These are phyloP conservation scores for Panicum miliaceum DNA, from an alignment of 176 grass and related monocot genomes.

Conservation along the genomic window DNA sequence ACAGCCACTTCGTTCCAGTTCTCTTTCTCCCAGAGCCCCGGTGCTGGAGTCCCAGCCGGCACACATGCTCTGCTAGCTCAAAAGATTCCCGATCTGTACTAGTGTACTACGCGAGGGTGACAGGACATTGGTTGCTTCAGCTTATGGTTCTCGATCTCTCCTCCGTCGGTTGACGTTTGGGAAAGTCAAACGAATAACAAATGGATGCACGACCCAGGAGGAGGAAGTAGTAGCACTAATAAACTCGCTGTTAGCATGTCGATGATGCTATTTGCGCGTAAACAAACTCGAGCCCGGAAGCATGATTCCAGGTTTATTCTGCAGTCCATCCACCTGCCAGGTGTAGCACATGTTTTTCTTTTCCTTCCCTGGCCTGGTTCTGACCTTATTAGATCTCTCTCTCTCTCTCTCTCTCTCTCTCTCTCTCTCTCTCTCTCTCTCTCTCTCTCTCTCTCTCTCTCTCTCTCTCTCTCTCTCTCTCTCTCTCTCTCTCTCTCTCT, in stretches of 20 bases:
- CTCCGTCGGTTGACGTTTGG: not conserved
- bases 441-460: too few relatives aligned
- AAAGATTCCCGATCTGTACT: not conserved
- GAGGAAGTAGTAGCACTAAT: not conserved
- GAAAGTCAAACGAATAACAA: conserved; percentile 19
- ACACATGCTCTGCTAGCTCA: not conserved
- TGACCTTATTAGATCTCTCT: too few relatives aligned
- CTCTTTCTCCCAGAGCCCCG: not conserved
- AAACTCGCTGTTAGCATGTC: not conserved
- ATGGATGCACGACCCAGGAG: conserved; percentile 3
- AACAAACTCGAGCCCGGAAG: not conserved
- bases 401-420: too few relatives aligned
- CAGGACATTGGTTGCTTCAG: not conserved
- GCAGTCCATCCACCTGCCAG: not conserved
- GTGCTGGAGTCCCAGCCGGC: not conserved
- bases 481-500: too few relatives aligned
- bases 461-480: too few relatives aligned
- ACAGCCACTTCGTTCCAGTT: not conserved
- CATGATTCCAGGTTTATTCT: conserved; percentile 53
- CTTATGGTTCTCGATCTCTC: not conserved
- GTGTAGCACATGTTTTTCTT: not conserved
- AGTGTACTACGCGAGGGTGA: not conserved
- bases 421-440: too few relatives aligned
- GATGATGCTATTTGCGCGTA: not conserved
- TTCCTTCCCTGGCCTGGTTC: not conserved